Base-by-base conservation (phyloP, 2,329 filamentous ascomycete genomes). In the Ceratocystiopsis sp. region DNA sequence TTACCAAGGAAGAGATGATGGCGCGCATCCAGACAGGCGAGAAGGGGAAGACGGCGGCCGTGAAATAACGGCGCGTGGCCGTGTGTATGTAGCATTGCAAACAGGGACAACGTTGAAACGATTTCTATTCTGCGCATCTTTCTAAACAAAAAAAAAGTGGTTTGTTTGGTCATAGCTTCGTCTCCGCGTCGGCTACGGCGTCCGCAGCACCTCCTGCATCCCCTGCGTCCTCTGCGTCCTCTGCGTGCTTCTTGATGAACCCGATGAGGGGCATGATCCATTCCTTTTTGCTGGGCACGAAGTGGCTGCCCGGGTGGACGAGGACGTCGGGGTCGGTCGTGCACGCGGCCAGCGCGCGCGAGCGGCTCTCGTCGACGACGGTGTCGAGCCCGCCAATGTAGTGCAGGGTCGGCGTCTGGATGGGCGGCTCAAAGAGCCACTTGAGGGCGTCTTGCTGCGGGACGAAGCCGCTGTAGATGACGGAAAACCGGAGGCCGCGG, bases 1-100 rank as follows among this genome's bases (percentile, higher is more conserved):
- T 98, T 57, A 98, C 93, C 44, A 96, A 96, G 71, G 91, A 98
- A 65, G 91, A 98, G 71, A 98, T 98, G 91, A 98, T 98, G 91
- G 91, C 91, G 36, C 75, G 87, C 46, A 96, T 98, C 55, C 80
- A 91, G 61, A 84, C 84, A 7, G 68, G 59, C 8, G 64, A 54
- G 44, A 61, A 61, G 52, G 53, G 56, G 34, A 62, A 65, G 55
- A 56, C 55, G 16, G 51, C 52, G 15, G 62, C 64, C 52, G 61
- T 59, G 42, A 60, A 61, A 45, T 53, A 53, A 16, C 7, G 6
- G 19, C 16, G 5, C 6, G 25, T 2, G 25, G 7, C 7, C 10
- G 25, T 29, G 25, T 29, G 25, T 29, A 9, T 29, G 7, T 29
- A 29, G 7, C 25, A 11, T 29, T 29, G 25, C 7, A 11, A 29